phyloP scores from a whole-genome alignment of 208 protist species.

The Trypanosoma scelopori region DNA sequence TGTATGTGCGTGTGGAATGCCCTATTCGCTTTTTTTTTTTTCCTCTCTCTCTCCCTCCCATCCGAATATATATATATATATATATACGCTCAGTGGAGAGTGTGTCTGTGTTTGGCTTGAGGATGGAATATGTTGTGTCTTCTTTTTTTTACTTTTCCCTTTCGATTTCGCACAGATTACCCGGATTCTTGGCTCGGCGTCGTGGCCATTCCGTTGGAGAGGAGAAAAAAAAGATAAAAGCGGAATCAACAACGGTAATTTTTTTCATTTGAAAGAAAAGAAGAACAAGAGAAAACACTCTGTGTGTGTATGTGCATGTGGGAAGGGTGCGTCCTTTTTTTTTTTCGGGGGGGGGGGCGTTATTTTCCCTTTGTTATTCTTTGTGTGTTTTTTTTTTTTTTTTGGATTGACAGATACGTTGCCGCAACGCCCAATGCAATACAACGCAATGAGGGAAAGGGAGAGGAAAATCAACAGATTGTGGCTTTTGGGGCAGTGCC shows the following conservation, averaged over 20 bases:
- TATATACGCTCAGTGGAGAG: neutral
- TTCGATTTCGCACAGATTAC: constrained; percentile 8
- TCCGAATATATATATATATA: too few species aligned
- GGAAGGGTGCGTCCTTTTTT: too few species aligned
- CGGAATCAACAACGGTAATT: too few species aligned
- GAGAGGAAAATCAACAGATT: constrained; percentile 4
- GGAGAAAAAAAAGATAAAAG: too few species aligned
- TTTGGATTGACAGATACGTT: neutral
- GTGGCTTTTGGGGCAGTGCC: neutral
- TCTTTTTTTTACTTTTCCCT: constrained; percentile 19
- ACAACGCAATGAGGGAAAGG: too few species aligned
- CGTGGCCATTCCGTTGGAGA: too few species aligned
- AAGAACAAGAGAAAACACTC: too few species aligned
- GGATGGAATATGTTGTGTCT: neutral
- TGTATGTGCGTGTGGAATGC: neutral
- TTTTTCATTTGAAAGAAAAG: too few species aligned
- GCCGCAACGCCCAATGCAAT: too few species aligned
- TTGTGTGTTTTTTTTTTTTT: constrained; percentile 4
- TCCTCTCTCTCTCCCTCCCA: neutral
- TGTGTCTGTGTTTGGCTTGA: neutral
- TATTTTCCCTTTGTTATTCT: too few species aligned
- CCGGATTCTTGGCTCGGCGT: neutral
- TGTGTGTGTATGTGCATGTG: too few species aligned
- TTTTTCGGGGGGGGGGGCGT: too few species aligned
- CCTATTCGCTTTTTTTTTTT: constrained; percentile 10